Conservation (phyloP, 2,329 filamentous ascomycete species). For the Elsinoe necatrix region DNA sequence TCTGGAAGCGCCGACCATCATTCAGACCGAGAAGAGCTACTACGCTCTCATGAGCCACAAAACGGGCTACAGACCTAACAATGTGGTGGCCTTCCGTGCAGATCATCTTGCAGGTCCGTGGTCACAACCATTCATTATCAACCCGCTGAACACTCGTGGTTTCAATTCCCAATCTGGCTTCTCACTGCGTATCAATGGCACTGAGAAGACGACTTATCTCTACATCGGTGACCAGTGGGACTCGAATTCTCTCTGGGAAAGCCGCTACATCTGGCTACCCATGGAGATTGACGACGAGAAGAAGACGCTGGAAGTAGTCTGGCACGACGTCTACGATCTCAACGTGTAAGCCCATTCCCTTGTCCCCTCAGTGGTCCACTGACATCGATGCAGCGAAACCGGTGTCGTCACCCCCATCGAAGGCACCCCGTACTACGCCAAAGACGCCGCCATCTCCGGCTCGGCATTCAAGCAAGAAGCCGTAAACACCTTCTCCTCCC, state of each 20-base stretch:
- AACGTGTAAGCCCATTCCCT: constrained; percentile 32
- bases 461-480: constrained; percentile 49
- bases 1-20: constrained; percentile 51
- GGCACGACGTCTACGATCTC: constrained; percentile 51
- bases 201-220: constrained; percentile 34
- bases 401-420: constrained; percentile 41
- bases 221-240: constrained; percentile 63
- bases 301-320: constrained; percentile 43
- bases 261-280: constrained; percentile 50
- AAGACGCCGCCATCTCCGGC: constrained; percentile 39
- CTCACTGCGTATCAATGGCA: constrained; percentile 42
- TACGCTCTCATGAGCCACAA: constrained; percentile 56
- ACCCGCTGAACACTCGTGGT: constrained; percentile 48
- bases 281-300: constrained; percentile 45
- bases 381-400: constrained; percentile 29
- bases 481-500: constrained; percentile 16
- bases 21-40: constrained; percentile 53
- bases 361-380: background rate
- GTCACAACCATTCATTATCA: constrained; percentile 54
- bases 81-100: constrained; percentile 53
- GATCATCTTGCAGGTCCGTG: constrained; percentile 51
- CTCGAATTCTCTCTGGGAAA: constrained; percentile 49
- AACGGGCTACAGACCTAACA: constrained; percentile 55
- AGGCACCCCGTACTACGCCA: constrained; percentile 42
- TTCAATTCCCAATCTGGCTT: constrained; percentile 54